Conservation (phyloP, 495 filamentous ascomycete genomes). For the Bombardia bombarda region DNA sequence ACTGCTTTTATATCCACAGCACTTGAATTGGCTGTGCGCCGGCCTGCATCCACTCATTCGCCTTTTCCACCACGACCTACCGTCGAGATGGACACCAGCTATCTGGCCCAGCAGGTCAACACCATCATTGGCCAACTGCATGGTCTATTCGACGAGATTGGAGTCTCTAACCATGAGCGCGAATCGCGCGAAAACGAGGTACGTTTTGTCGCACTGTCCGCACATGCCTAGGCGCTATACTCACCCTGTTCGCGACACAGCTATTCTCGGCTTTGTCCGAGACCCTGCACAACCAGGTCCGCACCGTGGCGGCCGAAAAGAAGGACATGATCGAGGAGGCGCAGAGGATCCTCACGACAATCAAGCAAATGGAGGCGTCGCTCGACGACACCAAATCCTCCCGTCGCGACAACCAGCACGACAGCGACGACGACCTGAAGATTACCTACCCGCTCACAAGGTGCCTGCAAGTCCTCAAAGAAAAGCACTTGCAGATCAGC, state of each 20-base stretch:
- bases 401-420: constrained; percentile 43
- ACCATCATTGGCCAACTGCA: constrained; percentile 86
- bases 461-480: constrained; percentile 71
- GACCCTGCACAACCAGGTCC: constrained; percentile 76
- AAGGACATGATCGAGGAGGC: constrained; percentile 79
- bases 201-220: constrained; percentile 5
- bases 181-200: constrained; percentile 83
- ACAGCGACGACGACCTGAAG: constrained; percentile 52
- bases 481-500: constrained; percentile 73
- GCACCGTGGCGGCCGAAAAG: constrained; percentile 75
- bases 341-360: constrained; percentile 71
- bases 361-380: constrained; percentile 88
- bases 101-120: constrained; percentile 86
- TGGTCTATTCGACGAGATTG: constrained; percentile 93
- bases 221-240: constrained; percentile 4
- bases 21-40: not conserved
- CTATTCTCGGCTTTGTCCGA: constrained; percentile 83
- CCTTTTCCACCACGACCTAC: not conserved
- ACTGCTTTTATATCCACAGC: constrained; percentile 1
- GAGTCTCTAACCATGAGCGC: constrained; percentile 81
- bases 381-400: constrained; percentile 65
- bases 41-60: not conserved
- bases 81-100: constrained; percentile 73
- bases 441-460: constrained; percentile 72
- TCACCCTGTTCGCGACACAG: constrained; percentile 35